These are phyloP conservation scores for Monascus ruber DNA, from an alignment of 2,329 filamentous ascomycete genomes.

Conservation along the genomic window DNA sequence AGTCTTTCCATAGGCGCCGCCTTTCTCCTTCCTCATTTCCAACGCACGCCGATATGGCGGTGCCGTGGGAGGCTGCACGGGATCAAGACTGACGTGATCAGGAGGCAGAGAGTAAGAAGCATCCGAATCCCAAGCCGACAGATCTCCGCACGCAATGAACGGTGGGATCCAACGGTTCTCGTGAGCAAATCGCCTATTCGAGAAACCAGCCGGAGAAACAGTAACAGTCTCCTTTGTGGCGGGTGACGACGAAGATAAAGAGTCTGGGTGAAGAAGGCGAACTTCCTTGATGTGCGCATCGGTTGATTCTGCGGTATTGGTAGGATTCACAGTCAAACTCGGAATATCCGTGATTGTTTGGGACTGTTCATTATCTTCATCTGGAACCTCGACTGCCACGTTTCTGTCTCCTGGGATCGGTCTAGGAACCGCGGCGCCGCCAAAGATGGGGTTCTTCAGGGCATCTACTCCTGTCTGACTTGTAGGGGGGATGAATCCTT, in stretches of 20 bases:
- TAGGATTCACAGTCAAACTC: not conserved
- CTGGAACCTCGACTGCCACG: conserved; percentile 23
- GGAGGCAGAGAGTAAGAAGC: conserved; percentile 84
- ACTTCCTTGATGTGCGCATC: conserved; percentile 9
- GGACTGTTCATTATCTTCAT: conserved; percentile 32
- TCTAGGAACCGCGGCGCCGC: conserved; percentile 22
- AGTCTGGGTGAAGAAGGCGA: conserved; percentile 34
- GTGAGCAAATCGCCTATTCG: conserved; percentile 19
- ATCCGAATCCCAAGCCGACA: conserved; percentile 91
- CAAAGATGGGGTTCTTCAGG: conserved; percentile 29
- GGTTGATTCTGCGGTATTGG: conserved; percentile 4
- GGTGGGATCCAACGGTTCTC: conserved; percentile 75
- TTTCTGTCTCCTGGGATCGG: conserved; percentile 19
- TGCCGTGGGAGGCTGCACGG: conserved; percentile 88
- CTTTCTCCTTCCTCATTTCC: conserved; percentile 65
- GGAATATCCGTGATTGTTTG: conserved; percentile 2
- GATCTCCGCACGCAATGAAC: conserved; percentile 92
- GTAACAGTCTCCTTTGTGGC: no score
- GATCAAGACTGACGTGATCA: conserved; percentile 76
- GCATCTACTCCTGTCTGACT: conserved; percentile 32
- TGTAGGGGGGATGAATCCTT: conserved; percentile 67
- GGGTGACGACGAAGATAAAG: conserved; percentile 14
- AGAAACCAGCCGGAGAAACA: conserved; percentile 4
- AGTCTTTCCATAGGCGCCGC: conserved; percentile 67
- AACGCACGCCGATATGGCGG: conserved; percentile 88